Percentiles rank a stretch among this genome's conserved stretches.
Evolutionary conservation across 306 rosid genomes (phyloP).

Genomic region (Dalbergia oliveri): DNA sequence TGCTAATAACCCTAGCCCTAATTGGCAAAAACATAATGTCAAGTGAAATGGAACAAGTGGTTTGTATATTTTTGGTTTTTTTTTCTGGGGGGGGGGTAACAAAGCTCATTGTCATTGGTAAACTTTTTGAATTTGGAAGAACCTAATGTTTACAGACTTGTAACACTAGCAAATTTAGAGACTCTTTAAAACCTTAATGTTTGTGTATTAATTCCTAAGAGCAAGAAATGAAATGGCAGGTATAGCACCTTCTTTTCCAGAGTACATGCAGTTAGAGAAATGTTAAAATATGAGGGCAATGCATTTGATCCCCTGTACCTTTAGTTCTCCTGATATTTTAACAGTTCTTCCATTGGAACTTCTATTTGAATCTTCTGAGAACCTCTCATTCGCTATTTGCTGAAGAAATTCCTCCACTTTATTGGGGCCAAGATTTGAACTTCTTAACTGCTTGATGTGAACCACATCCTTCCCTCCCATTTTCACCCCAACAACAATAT

Average conservation of each 20-base stretch:
- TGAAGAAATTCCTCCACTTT: conserved; percentile 82
- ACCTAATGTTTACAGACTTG: too few relatives aligned
- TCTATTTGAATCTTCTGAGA: conserved; percentile 60
- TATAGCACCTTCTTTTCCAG: not conserved
- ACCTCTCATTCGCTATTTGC: conserved; percentile 77
- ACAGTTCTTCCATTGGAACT: conserved; percentile 54
- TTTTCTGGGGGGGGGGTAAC: too few relatives aligned
- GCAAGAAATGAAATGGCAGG: conserved; percentile 2
- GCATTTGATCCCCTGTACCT: conserved; percentile 52
- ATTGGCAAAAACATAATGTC: not conserved
- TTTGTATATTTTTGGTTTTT: too few relatives aligned
- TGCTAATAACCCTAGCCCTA: not conserved
- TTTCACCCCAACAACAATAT: conserved; percentile 85
- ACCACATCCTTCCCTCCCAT: conserved; percentile 96
- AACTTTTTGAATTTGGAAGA: too few relatives aligned
- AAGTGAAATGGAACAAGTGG: not conserved
- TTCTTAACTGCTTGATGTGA: conserved; percentile 75
- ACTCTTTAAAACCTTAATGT: not conserved
- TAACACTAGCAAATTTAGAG: too few relatives aligned
- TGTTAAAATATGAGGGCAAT: not conserved
- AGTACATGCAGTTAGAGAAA: not conserved
- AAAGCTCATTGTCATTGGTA: too few relatives aligned
- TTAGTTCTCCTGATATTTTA: conserved; percentile 53
- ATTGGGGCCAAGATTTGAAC: conserved; percentile 59
- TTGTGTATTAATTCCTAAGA: not conserved